A percentile compares a stretch with the other conserved stretches of the same genome.
Evolutionary conservation across 305 asterid genomes (phyloP).

Genomic region (Fraxinus sp.): DNA sequence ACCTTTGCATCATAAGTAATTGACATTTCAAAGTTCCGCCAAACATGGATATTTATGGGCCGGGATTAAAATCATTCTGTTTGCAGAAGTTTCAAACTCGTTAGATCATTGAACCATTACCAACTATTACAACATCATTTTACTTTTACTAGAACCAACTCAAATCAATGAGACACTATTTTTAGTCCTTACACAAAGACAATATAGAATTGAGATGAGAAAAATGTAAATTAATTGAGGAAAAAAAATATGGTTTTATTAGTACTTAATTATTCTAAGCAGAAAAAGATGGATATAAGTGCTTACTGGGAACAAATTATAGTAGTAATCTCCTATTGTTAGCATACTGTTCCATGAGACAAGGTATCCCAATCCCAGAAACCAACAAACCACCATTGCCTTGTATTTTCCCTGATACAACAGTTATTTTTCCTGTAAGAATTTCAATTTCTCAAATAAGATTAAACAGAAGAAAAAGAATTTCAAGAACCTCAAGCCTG

Average conservation of each 20-base stretch:
- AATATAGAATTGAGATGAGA: not conserved
- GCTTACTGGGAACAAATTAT: slow-evolving; percentile 66
- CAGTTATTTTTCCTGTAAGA: too few relatives aligned
- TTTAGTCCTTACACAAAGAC: not conserved
- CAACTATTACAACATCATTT: not conserved
- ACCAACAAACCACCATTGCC: too few relatives aligned
- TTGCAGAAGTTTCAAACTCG: not conserved
- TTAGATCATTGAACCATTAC: not conserved
- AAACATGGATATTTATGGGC: not conserved
- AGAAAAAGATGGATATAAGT: not conserved
- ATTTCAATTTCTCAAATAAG: too few relatives aligned
- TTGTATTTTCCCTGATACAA: too few relatives aligned
- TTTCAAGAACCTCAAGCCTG: too few relatives aligned
- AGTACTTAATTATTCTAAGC: not conserved
- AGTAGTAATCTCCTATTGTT: slow-evolving; percentile 74
- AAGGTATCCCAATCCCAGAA: too few relatives aligned
- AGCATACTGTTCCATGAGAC: slow-evolving; percentile 84
- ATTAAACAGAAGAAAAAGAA: too few relatives aligned
- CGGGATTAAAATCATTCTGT: not conserved
- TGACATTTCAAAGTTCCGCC: not conserved
- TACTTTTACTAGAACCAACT: not conserved
- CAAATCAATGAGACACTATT: not conserved
- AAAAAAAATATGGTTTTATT: not conserved
- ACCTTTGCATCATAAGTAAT: slow-evolving; percentile 57
- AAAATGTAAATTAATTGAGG: not conserved